Evolutionary conservation across 345 rosid species (phyloP), one percentile per base, ranked within the genome.

Genomic region (Acer negundo): DNA sequence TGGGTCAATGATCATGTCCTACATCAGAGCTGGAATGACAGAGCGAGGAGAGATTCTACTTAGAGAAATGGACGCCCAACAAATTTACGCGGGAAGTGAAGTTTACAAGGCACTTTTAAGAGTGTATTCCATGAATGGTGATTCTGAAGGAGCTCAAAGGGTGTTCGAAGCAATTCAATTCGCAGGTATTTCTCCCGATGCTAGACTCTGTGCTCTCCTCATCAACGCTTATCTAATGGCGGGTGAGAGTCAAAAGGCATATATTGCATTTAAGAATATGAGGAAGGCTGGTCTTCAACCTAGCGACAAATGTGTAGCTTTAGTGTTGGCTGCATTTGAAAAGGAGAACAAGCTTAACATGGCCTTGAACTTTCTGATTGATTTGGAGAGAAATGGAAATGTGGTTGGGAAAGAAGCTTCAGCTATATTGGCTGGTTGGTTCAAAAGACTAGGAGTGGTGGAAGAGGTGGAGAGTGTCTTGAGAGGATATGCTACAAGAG

Each of bases 101-200:
- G 93, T 95, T 75, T 93, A 90, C 86, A 93, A 95, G 87, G 98
- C 97, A 38, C 70, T 95, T 86, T 73, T 95, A 76, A 89, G 98
- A 85, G 84, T 82, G n/a, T 93, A 93, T 83, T 90, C 97, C 66
- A 85, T 87, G 88, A 23, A 56, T n/a, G 98, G 94, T 20, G 78
- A 92, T 63, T 46, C 84, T 0, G 74, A 86, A 74, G 94, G 94
- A 77, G 95, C 98, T 76, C 95, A 95, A 77, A 87, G 97, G 78
- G 86, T 88, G 67, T 94, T 94, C 20, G 88, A 89, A 74, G 91
- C 91, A 31, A 84, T 89, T 84, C 98, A 93, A 73, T 75, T 88
- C 40, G 97, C 95, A 0, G 94, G 94, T 58, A 86, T 93, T 70
- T 74, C 89, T 76, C 98, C 97, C 0, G 95, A 95, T 70, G 86